These are phyloP conservation scores for Cladosporium phlei DNA, from an alignment of 2,329 filamentous ascomycete genomes.

Conservation along the genomic window DNA sequence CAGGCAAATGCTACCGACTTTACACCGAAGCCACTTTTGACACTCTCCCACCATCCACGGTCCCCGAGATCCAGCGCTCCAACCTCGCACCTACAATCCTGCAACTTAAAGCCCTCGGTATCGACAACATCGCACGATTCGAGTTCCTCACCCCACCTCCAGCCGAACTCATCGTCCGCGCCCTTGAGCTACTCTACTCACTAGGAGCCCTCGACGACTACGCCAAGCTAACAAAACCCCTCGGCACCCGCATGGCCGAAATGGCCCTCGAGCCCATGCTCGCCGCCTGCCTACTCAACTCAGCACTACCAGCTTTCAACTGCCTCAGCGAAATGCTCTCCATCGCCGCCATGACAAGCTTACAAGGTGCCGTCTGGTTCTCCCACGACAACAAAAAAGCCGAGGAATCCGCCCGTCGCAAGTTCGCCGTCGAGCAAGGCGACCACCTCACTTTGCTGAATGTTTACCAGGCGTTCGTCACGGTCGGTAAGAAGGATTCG, in stretches of 20 bases:
- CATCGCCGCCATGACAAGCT: conserved; percentile 88
- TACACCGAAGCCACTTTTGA: conserved; percentile 75
- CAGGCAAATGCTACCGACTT: conserved; percentile 90
- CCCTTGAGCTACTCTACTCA: conserved; percentile 80
- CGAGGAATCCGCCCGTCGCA: conserved; percentile 68
- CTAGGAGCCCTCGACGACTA: conserved; percentile 84
- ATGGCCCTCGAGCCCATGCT: conserved; percentile 94
- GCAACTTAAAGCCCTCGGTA: conserved; percentile 89
- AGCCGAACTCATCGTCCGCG: conserved; percentile 76
- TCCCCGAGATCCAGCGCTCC: conserved; percentile 87
- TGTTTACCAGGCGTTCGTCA: conserved; percentile 84
- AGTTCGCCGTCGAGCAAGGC: conserved; percentile 87
- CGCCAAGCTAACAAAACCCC: conserved; percentile 79
- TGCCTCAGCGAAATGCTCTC: conserved; percentile 83
- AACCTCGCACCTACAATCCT: conserved; percentile 84
- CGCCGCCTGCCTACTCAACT: conserved; percentile 76
- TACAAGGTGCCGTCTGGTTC: conserved; percentile 80
- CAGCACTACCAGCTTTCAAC: conserved; percentile 59
- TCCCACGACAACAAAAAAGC: conserved; percentile 70
- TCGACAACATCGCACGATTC: conserved; percentile 90
- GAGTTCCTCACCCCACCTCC: conserved; percentile 84
- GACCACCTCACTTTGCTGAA: conserved; percentile 92
- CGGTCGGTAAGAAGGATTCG: conserved; percentile 73
- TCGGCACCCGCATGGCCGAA: conserved; percentile 90
- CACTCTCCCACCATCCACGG: conserved; percentile 63